phyloP scores from a whole-genome alignment of 805 yeast genomes.

The Candida nanaspora region DNA sequence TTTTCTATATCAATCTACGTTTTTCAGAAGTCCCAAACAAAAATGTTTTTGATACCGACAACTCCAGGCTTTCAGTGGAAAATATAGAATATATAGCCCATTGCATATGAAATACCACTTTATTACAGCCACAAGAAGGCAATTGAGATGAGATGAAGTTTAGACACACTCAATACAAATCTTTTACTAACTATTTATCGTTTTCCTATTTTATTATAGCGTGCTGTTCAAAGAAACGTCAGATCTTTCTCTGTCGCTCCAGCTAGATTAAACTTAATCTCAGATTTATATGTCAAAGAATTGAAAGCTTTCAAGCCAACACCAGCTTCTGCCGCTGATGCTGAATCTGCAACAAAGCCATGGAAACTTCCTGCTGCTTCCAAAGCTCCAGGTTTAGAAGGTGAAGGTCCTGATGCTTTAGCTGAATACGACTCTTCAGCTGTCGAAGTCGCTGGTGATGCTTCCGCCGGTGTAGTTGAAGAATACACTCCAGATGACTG shows the following conservation, averaged over 20 bases:
- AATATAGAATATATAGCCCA: no score
- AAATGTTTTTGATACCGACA: no score
- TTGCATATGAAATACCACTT: no score
- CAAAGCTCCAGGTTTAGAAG: constrained; percentile 62
- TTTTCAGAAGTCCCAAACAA: no score
- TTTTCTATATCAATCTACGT: no score
- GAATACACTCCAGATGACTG: constrained; percentile 58
- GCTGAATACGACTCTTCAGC: constrained; percentile 59
- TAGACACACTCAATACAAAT: background rate
- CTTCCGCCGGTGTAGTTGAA: constrained; percentile 29
- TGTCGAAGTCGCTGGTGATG: constrained; percentile 65
- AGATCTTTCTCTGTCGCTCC: constrained; percentile 4
- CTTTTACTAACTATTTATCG: background rate
- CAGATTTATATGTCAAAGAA: constrained; percentile 83
- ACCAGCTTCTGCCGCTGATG: constrained; percentile 62
- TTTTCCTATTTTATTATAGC: background rate
- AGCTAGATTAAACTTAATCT: constrained; percentile 42
- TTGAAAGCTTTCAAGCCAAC: constrained; percentile 85
- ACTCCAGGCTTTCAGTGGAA: no score
- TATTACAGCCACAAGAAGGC: no score
- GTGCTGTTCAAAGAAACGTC: constrained; percentile 2
- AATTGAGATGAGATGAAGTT: no score
- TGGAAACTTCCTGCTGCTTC: constrained; percentile 84
- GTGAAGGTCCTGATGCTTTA: constrained; percentile 57
- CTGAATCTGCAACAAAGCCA: constrained; percentile 71